Base-by-base conservation (phyloP, 345 rosid species). In the Populus davidiana region DNA sequence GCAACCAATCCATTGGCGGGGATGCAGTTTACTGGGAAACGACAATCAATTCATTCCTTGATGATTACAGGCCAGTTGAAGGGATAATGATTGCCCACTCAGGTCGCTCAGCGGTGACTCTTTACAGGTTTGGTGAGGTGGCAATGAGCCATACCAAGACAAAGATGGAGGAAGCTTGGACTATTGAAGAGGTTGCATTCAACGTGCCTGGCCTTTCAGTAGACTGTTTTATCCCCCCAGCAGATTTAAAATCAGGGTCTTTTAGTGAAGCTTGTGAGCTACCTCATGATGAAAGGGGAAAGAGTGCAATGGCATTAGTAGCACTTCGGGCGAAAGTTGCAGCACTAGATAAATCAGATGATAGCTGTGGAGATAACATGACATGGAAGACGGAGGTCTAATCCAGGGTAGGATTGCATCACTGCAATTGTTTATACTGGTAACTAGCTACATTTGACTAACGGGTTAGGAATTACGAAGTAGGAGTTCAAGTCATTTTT, bases 71-170 rank as follows among this genome's bases (percentile, higher is more conserved):
- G 69, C 89, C 85, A 8, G 97, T 94, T 6, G 99, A 93, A 80
- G 98, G 99, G 71, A 90, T 93, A 75, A 91, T 94, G 98, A 90
- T 94, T 12, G 99, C 99, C 59, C 98, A 93, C 85, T 93, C 98
- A 0, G 98, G 99, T 6, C 93, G 86, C 29, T 90, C 98, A 5
- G 91, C 90, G 43, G 97, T 91, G 82, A 91, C 95, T 38, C 96
- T 93, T 75, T 94, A 90, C 83, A 87, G 97, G 83, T 94, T 94
- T 61, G 99, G 97, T 5, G 96, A 93, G 87, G 84, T 81, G 67
- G 94, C 94, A 4, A 90, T 86, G 97, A 94, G 98, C 86, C 95
- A 88, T 59, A 87, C 91, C 49, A 93, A 89, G 77, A 93, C 96
- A n/a, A 93, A 87, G 88, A 93, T 93, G 98, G 98, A 93, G 85